Conservation (phyloP, 2,329 filamentous ascomycete genomes). For the Exophiala oligosperma region DNA sequence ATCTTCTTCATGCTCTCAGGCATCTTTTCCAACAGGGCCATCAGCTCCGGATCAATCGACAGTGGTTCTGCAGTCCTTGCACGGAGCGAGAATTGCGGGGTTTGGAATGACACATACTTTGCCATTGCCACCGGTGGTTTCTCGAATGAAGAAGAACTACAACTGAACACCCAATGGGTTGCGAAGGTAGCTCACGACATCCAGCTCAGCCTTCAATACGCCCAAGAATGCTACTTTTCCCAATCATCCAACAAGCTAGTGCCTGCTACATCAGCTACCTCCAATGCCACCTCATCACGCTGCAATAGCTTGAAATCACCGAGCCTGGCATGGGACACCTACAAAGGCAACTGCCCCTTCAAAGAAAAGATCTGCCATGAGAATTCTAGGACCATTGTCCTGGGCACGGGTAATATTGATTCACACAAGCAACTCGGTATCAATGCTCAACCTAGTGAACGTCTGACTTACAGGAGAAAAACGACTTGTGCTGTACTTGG, state of each 20-base stretch:
- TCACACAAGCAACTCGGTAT: slow-evolving; percentile 25
- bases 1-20: slow-evolving; percentile 13
- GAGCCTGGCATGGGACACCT: slow-evolving; percentile 1
- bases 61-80: slow-evolving; percentile 14
- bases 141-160: slow-evolving; percentile 7
- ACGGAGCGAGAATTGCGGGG: slow-evolving; percentile 19
- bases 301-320: slow-evolving; percentile 18
- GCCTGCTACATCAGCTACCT: slow-evolving; percentile 3
- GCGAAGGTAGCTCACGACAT: slow-evolving; percentile 17
- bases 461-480: slow-evolving; percentile 19
- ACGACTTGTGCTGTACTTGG: slow-evolving; percentile 25
- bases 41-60: slow-evolving; percentile 10
- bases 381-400: slow-evolving; percentile 4
- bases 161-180: slow-evolving; percentile 6
- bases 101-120: slow-evolving; percentile 22
- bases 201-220: slow-evolving; percentile 22
- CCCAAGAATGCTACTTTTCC: slow-evolving; percentile 24
- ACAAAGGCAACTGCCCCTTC: slow-evolving; percentile 17
- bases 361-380: slow-evolving; percentile 14
- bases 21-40: slow-evolving; percentile 20
- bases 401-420: slow-evolving; percentile 25
- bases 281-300: not conserved
- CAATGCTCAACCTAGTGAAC: slow-evolving; percentile 20
- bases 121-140: not conserved
- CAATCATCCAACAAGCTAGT: not conserved